Percentiles rank a stretch among this genome's conserved stretches.
Conservation (phyloP, 164 flowering plant genomes). For the Stephania yunnanensis region DNA sequence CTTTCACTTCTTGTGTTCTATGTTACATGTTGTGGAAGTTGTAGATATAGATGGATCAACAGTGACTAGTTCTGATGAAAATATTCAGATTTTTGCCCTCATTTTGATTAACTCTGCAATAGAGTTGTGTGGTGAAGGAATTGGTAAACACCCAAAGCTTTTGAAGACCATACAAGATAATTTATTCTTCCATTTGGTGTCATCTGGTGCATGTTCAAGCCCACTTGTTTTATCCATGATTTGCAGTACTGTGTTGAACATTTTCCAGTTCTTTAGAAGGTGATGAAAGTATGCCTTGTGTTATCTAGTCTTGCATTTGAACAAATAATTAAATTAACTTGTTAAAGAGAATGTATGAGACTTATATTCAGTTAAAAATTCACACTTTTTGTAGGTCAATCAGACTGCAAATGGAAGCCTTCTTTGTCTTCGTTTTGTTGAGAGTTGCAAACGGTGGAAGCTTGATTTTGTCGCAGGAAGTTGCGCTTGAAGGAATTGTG, state of each 20-base stretch:
- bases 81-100: constrained; percentile 71
- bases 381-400: constrained; percentile 40
- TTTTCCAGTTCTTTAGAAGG: constrained; percentile 77
- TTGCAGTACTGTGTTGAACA: constrained; percentile 68
- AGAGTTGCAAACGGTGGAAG: constrained; percentile 33
- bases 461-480: constrained; percentile 57
- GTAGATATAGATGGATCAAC: constrained; percentile 47
- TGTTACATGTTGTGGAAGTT: constrained; percentile 58
- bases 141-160: constrained; percentile 68
- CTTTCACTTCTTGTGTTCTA: constrained; percentile 73
- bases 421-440: constrained; percentile 63
- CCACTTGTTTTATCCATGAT: constrained; percentile 79
- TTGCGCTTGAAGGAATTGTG: constrained; percentile 78
- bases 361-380: too few relatives aligned
- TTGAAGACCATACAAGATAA: constrained; percentile 71
- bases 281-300: constrained; percentile 13
- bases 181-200: constrained; percentile 70
- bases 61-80: constrained; percentile 48
- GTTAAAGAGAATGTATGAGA: too few relatives aligned
- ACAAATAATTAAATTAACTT: not conserved
- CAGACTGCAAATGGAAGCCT: constrained; percentile 82
- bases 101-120: constrained; percentile 73
- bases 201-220: constrained; percentile 54
- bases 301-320: not conserved
- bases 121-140: constrained; percentile 69